Percentiles rank a stretch among this genome's conserved stretches.
phyloP scores from a whole-genome alignment of 208 protist genomes.

The Eutreptiella sp. region DNA sequence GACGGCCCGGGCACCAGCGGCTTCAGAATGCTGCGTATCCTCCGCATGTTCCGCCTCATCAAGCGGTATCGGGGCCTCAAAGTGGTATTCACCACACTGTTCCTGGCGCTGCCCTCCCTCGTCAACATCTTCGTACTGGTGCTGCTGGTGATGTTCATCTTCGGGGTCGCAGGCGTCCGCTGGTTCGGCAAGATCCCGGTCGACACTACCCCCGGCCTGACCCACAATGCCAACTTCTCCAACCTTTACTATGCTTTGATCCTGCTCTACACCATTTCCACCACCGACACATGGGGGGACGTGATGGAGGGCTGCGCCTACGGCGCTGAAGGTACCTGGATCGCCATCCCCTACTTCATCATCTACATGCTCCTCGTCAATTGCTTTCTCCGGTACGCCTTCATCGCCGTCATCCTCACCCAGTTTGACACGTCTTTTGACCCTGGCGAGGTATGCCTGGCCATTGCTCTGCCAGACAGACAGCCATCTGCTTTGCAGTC shows the following conservation, averaged over 20 bases:
- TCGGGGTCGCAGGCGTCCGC: conserved; percentile 23
- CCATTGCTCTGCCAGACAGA: too few relatives aligned
- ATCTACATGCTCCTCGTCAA: conserved; percentile 28
- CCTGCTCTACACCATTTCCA: conserved; percentile 26
- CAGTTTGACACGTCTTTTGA: too few relatives aligned
- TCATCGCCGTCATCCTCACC: conserved; percentile 24
- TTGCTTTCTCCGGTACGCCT: conserved; percentile 25
- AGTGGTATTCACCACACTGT: conserved; percentile 12
- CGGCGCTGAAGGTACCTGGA: too few relatives aligned
- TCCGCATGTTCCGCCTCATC: conserved; percentile 14
- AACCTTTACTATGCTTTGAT: conserved; percentile 17
- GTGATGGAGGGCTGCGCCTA: conserved; percentile 25
- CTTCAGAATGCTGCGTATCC: conserved; percentile 19
- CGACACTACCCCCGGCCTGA: neutral
- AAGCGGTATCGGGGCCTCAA: conserved; percentile 14
- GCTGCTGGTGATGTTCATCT: conserved; percentile 26
- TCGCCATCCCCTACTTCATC: conserved; percentile 36
- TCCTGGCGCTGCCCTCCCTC: conserved; percentile 16
- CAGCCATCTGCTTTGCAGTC: too few relatives aligned
- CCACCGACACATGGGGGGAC: conserved; percentile 25
- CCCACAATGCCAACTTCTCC: conserved; percentile 27
- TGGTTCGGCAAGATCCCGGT: conserved; percentile 19
- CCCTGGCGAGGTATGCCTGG: too few relatives aligned
- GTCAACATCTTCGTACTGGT: conserved; percentile 20
- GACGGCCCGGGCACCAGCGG: too few relatives aligned